Evolutionary conservation across 2,329 filamentous ascomycete genomes (phyloP).

Genomic region (Cephalotrichum gorgonifer): DNA sequence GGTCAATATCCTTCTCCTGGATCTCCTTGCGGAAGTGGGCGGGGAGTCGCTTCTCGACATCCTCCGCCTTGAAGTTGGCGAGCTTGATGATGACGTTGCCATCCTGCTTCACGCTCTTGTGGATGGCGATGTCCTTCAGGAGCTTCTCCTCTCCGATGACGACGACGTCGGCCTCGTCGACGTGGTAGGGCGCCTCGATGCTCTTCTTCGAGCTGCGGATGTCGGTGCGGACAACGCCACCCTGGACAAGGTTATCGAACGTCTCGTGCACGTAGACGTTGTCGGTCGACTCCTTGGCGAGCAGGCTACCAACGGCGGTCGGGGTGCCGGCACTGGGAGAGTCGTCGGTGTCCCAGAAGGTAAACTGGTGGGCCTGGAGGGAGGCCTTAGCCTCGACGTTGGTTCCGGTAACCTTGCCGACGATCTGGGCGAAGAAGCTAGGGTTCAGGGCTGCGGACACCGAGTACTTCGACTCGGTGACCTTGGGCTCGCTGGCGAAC

Average conservation of each 20-base stretch:
- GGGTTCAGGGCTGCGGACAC: constrained; percentile 50
- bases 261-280: constrained; percentile 52
- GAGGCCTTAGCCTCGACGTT: constrained; percentile 23
- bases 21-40: constrained; percentile 60
- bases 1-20: constrained; percentile 55
- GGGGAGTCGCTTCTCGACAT: constrained; percentile 78
- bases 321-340: constrained; percentile 58
- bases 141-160: constrained; percentile 74
- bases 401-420: constrained; percentile 34
- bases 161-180: constrained; percentile 68
- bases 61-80: constrained; percentile 73
- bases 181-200: constrained; percentile 73
- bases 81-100: constrained; percentile 69
- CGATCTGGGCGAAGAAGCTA: constrained; percentile 37
- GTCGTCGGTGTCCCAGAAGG: constrained; percentile 85
- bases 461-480: constrained; percentile 85
- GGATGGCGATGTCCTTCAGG: constrained; percentile 65
- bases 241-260: constrained; percentile 57
- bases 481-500: constrained; percentile 50
- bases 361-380: constrained; percentile 69
- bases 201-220: constrained; percentile 74
- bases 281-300: constrained; percentile 61
- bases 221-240: constrained; percentile 75
- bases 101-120: constrained; percentile 58
- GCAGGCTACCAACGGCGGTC: constrained; percentile 43